Percentiles rank a stretch among this genome's conserved stretches.
Evolutionary conservation across 2,329 filamentous ascomycete genomes (phyloP).

Genomic region (Diaporthe aspalathi): DNA sequence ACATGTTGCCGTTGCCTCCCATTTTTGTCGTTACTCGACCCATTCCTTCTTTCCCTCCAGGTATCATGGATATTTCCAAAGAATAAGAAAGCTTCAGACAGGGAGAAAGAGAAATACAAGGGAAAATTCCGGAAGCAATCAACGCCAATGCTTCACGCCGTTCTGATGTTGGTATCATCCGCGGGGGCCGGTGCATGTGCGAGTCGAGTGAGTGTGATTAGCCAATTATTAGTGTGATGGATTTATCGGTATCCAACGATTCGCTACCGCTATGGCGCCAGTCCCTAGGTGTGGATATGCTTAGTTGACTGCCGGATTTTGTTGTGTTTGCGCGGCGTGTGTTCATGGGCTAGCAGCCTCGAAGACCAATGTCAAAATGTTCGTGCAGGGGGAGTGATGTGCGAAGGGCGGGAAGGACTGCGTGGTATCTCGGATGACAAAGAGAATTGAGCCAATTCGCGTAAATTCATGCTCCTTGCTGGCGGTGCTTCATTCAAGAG

Average conservation of each 20-base stretch:
- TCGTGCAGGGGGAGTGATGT: conserved; percentile 9
- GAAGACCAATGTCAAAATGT: neutral
- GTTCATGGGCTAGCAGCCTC: neutral
- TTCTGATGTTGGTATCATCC: conserved; percentile 26
- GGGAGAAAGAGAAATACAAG: conserved; percentile 4
- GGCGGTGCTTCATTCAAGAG: neutral
- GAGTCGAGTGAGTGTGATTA: conserved; percentile 35
- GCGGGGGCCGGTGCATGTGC: neutral
- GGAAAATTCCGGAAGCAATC: neutral
- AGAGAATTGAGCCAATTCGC: conserved; percentile 3
- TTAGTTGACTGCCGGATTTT: neutral
- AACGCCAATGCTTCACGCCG: conserved; percentile 27
- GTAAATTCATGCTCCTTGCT: conserved; percentile 22
- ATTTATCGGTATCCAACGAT: conserved; percentile 1
- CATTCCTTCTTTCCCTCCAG: conserved; percentile 18
- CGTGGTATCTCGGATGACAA: conserved; percentile 30
- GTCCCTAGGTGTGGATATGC: neutral
- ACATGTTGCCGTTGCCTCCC: neutral
- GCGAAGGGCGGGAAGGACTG: conserved; percentile 13
- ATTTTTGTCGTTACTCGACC: neutral
- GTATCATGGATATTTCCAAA: conserved; percentile 37
- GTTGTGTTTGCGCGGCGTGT: neutral
- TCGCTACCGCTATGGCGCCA: conserved; percentile 22
- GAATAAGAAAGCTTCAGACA: neutral
- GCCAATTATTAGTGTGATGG: conserved; percentile 22